These are phyloP conservation scores for Pichia sp. DNA, from an alignment of 1,139 yeast genomes.

Conservation along the genomic window DNA sequence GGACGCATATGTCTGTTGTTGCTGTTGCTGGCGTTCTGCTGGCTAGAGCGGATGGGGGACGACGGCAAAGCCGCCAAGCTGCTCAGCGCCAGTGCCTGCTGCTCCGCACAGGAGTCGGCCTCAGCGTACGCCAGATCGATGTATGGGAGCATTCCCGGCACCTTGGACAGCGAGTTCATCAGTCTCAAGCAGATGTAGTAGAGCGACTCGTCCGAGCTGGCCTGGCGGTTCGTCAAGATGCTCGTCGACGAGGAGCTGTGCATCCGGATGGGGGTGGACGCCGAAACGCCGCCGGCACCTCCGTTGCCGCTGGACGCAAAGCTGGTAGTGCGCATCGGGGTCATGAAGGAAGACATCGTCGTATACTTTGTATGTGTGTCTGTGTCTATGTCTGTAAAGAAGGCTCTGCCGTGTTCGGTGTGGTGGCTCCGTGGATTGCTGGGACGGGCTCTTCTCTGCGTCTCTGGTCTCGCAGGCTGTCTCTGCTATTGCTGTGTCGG, in stretches of 20 bases:
- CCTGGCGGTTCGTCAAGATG: conserved; percentile 56
- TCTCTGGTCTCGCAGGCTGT: too few relatives aligned
- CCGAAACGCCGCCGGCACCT: background rate
- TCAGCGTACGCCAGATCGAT: conserved; percentile 52
- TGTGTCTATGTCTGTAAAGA: too few relatives aligned
- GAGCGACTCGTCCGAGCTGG: conserved; percentile 65
- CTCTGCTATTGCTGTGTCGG: too few relatives aligned
- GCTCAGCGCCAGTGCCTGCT: conserved; percentile 60
- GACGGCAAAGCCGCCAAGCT: background rate
- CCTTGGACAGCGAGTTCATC: conserved; percentile 51
- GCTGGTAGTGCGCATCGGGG: conserved; percentile 15
- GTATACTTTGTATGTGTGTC: background rate
- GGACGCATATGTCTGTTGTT: background rate
- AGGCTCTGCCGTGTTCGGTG: too few relatives aligned
- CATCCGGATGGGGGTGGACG: conserved; percentile 22
- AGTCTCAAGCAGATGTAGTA: conserved; percentile 65
- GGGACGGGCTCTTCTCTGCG: too few relatives aligned
- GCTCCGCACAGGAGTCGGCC: conserved; percentile 70
- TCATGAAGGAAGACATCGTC: conserved; percentile 17
- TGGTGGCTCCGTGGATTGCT: too few relatives aligned
- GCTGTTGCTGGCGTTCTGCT: background rate
- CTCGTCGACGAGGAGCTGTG: conserved; percentile 37
- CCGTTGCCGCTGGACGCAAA: background rate
- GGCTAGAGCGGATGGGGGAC: background rate
- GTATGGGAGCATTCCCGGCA: conserved; percentile 72